phyloP scores from a whole-genome alignment of 176 grass and related monocot species.

The Otatea glauca region DNA sequence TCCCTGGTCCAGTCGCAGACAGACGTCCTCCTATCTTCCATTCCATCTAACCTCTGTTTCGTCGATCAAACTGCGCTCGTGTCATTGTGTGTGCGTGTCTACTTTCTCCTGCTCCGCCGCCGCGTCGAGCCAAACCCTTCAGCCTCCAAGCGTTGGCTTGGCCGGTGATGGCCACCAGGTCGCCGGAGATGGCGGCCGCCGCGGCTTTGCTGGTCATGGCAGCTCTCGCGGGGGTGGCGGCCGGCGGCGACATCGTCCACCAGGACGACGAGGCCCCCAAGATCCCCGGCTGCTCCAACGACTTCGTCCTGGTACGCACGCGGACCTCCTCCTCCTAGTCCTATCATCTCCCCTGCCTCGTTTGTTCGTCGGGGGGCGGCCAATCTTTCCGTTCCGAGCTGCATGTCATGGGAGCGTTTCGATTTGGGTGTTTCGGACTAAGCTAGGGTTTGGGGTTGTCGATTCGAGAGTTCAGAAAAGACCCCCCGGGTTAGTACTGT shows the following conservation, averaged over 20 bases:
- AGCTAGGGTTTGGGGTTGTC: neutral
- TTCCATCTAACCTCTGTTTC: too few species aligned
- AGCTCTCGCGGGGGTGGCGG: conserved; percentile 51
- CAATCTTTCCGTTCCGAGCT: neutral
- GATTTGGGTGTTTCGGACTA: neutral
- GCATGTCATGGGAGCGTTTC: neutral
- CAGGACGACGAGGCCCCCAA: conserved; percentile 86
- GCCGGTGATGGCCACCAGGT: conserved; percentile 23
- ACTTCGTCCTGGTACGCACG: conserved; percentile 75
- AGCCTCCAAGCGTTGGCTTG: neutral
- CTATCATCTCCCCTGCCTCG: neutral
- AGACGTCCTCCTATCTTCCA: too few species aligned
- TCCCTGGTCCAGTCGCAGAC: too few species aligned
- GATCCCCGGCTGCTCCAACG: conserved; percentile 90
- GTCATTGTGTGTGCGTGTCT: too few species aligned
- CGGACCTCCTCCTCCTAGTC: too few species aligned
- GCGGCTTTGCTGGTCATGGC: conserved; percentile 42
- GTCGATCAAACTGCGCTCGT: too few species aligned
- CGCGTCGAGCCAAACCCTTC: neutral
- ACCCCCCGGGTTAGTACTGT: too few species aligned
- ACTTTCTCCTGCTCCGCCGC: neutral
- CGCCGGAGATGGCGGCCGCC: conserved; percentile 11
- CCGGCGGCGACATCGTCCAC: conserved; percentile 85
- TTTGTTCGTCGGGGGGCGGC: neutral
- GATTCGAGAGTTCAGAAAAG: neutral